Evolutionary conservation across 2,329 filamentous ascomycete species (phyloP), one percentile per base, ranked within the genome.

Genomic region (Microsporum ferrugineum): DNA sequence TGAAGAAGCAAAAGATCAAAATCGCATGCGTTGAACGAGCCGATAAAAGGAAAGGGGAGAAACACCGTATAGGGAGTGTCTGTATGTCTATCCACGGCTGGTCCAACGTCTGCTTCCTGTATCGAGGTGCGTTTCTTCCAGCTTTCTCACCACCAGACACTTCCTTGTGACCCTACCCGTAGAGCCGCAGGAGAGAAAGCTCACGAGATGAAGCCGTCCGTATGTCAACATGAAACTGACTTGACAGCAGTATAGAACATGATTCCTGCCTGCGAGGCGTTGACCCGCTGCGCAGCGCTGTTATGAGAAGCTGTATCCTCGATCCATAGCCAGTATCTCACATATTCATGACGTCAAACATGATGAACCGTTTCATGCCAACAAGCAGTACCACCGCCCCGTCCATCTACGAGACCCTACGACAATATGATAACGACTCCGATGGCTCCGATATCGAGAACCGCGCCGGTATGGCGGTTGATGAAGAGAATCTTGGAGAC

Each of bases 321-420:
- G 39, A 4, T 43, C n/a, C 39, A 23, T 23, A 36, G 10, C 5
- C 34, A 36, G 10, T 36, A 36, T 36, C 34, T 36, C 34, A 36
- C 10, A 36, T 10, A 5, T 27, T 31, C 41, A 78, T 77, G 78
- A 76, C 79, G 59, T 82, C 80, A 64, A 79, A 80, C 66, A 71
- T 82, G 17, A 71, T 83, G 45, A 82, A 80, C 51, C 76, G 79
- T 61, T 75, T 82, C 43, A 68, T 77, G 45, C 75, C 75, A 7
- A 71, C 73, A 27, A 71, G 72, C 34, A 73, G 73, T 60, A 71
- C 71, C 60, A 71, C 71, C 64, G 65, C 66, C 43, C 68, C 66
- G 7, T 70, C 69, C 36, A 64, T 70, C 2, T 70, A 69, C 60
- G 66, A 70, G 58, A 67, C 66, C 5, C 62, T 70, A 39, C 64